Base-by-base conservation (phyloP, 2,329 filamentous ascomycete genomes). In the Bipolaris bicolor region DNA sequence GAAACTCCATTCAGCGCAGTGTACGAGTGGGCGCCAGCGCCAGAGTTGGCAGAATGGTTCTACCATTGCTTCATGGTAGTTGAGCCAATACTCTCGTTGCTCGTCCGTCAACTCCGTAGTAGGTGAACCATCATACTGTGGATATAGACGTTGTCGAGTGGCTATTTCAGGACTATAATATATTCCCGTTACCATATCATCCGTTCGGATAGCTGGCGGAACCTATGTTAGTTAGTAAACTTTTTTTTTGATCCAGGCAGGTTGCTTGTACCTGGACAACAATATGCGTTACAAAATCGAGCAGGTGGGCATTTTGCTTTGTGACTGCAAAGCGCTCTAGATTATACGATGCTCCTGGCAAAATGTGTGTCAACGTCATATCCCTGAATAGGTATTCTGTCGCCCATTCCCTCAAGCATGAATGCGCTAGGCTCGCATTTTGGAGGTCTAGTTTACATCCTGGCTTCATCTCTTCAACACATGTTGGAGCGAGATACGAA, bases 381-480 rank as follows among this genome's bases (percentile, higher is more conserved):
- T 64, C 60, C 7, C 51, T 49, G 43, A 66, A 66, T 34, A 66
- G 26, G 46, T 57, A 62, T 39, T 64, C 58, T 10, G 60, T 51
- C 1, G 57, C 57, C 58, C 61, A 64, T 57, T 65, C 60, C 37
- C 50, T 58, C 6, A 68, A 51, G 36, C 63, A 66, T 2, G 45
- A 46, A 29, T 64, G 61, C 3, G 62, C 55, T 5, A 60, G 36
- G 51, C 65, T 67, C 10, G 62, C 64, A 37, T 58, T 67, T 46
- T 63, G 57, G n/a, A 64, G 52, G 37, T 60, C 50, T 7, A 37
- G 40, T 22, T 65, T 63, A 20, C 40, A 56, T 49, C 57, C 55
- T 39, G 48, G 57, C 15, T 36, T 47, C 33, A 60, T 44, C 10
- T 49, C 7, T 24, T 47, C 26, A 13, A 43, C 47, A 10, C 51